Percentiles rank a stretch among this genome's conserved stretches.
phyloP scores from a whole-genome alignment of 306 rosid genomes.

The Prunus padus region DNA sequence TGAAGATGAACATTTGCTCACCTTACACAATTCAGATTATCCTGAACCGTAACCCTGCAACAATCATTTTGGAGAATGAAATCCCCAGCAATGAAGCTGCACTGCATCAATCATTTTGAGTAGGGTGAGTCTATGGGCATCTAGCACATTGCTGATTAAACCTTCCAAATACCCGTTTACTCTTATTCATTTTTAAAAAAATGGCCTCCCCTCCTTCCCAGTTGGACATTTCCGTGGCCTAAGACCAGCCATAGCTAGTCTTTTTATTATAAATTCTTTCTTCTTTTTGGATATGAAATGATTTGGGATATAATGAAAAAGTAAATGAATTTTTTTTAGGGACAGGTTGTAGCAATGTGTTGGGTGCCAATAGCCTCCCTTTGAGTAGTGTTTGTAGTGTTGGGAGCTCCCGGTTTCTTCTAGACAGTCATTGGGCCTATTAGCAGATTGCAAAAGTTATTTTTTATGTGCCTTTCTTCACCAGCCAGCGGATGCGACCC shows the following conservation, averaged over 20 bases:
- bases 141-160: background rate
- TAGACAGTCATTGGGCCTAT: conserved; percentile 5
- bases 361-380: conserved; percentile 8
- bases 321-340: background rate
- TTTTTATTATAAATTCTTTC: background rate
- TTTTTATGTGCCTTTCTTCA: conserved; percentile 2
- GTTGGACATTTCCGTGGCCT: background rate
- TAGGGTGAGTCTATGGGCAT: background rate
- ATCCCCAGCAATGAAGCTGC: conserved; percentile 20
- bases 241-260: conserved; percentile 4
- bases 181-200: background rate
- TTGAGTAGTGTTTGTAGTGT: conserved; percentile 24
- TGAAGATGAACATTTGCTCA: conserved; percentile 70
- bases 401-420: conserved; percentile 23
- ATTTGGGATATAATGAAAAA: background rate
- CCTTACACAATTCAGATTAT: conserved; percentile 54
- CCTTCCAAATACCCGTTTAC: background rate
- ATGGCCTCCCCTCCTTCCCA: background rate
- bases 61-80: conserved; percentile 8
- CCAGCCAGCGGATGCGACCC: conserved; percentile 3
- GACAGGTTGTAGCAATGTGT: background rate
- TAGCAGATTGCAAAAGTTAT: conserved; percentile 5
- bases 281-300: background rate
- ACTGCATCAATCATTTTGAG: conserved; percentile 16
- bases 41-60: conserved; percentile 32